Percentiles rank a stretch among this genome's conserved stretches.
These are phyloP conservation scores for Kuraishia piskuri DNA, from an alignment of 805 yeast genomes.

Conservation along the genomic window DNA sequence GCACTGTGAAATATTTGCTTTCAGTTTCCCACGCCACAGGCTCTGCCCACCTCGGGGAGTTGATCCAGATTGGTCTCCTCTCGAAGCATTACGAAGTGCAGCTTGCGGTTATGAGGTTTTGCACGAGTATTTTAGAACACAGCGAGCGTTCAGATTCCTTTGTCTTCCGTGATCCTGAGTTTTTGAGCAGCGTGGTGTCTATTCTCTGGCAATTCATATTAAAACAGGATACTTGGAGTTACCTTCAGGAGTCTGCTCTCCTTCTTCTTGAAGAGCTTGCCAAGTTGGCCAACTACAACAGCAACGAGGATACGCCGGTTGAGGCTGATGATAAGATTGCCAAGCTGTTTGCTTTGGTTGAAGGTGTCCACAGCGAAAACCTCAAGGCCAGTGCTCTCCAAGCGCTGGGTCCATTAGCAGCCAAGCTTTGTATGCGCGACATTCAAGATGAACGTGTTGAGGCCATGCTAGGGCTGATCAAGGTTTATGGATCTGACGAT, in stretches of 20 bases:
- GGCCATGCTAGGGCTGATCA: not conserved
- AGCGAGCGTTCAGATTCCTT: not conserved
- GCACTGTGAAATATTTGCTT: slow-evolving; percentile 22
- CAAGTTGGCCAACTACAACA: not conserved
- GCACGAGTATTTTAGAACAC: slow-evolving; percentile 6
- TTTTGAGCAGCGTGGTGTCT: not conserved
- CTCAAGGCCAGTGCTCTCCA: slow-evolving; percentile 41
- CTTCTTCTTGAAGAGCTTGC: slow-evolving; percentile 20
- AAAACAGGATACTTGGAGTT: slow-evolving; percentile 27
- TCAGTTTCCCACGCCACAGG: slow-evolving; percentile 8
- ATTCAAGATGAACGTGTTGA: slow-evolving; percentile 1
- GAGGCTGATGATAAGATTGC: slow-evolving; percentile 15
- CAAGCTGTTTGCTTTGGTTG: slow-evolving; percentile 21
- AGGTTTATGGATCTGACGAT: not conserved
- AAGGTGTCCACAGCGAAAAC: slow-evolving; percentile 30
- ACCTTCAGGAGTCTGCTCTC: slow-evolving; percentile 34
- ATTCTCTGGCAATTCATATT: slow-evolving; percentile 16
- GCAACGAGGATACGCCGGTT: slow-evolving; percentile 5
- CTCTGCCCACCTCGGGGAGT: slow-evolving; percentile 14
- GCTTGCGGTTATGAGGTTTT: slow-evolving; percentile 27
- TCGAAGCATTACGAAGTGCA: slow-evolving; percentile 39
- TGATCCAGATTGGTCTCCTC: slow-evolving; percentile 25
- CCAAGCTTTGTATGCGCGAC: slow-evolving; percentile 4
- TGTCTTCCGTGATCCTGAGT: not conserved
- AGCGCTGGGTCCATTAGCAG: slow-evolving; percentile 37